Evolutionary conservation across 192 early-diverging fungal species (phyloP), one percentile per base, ranked within the genome.

Genomic region (Physocladia obscura): DNA sequence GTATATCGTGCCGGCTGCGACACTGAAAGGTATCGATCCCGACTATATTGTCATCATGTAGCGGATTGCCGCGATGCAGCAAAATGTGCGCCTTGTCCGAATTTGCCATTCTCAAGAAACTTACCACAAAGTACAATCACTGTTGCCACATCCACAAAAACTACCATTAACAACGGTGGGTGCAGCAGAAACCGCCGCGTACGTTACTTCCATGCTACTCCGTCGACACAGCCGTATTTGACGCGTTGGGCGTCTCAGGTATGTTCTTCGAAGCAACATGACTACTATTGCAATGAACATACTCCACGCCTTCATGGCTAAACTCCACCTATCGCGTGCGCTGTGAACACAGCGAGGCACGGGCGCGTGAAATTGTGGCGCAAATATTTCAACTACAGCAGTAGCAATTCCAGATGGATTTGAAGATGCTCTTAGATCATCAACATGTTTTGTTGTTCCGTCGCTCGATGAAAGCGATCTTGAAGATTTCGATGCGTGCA

Each of bases 171-270:
- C 44, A 47, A 13, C 44, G 44, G 44, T 0, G 44, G 15, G n/a
- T 21, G 15, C 44, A 47, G 44, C 44, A 17, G 13, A 13, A 47
- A 13, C 13, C 44, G 29, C 5, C 50, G 22, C 8, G 21, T 52
- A 6, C 50, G n/a, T 30, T 44, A 2, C 47, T 44, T 11, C 32
- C 63, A 27, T 65, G 63, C 34, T 65, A 49, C 31, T 65, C 63
- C 1, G 63, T 65, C 13, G 63, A 65, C 36, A 52, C 50, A 2
- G 24, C 63, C 29, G 63, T 65, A 8, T 52, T 65, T 52, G 49
- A 65, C 17, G n/a, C 21, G 47, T 22, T 65, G 5, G 63, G 63
- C 8, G 49, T 36, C 19, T 31, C 63, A 52, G 8, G n/a, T n/a
- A n/a, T n/a, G n/a, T n/a, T n/a, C n/a, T n/a, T n/a, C n/a, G n/a